Base-by-base conservation (phyloP, 306 rosid genomes). In the Fragaria ananassa region DNA sequence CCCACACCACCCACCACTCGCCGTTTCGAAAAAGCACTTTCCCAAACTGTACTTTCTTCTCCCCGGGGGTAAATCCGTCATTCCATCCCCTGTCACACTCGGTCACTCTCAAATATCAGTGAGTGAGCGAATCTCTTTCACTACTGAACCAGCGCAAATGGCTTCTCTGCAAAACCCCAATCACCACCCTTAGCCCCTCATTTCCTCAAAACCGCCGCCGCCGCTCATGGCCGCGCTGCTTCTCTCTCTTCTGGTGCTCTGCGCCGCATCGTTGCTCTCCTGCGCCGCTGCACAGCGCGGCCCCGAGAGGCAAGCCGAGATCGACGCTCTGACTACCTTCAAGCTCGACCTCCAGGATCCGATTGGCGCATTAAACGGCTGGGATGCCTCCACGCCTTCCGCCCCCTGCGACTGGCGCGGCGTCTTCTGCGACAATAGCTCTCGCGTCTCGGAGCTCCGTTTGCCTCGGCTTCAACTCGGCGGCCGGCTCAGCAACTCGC, bases 321-420 rank as follows among this genome's bases (percentile, higher is more conserved):
- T 93, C 81, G 86, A 83, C 46, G 96, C 91, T 37, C 81, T 93
- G 74, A 87, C 86, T 13, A 85, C 93, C 13, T 91, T 93, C 79
- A 87, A 76, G 81, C 90, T 91, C 71, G 83, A 87, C 74, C 93
- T 93, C 7, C 88, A 86, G 23, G 98, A 93, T 54, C 93, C 98
- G 23, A 80, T 81, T 14, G 88, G 86, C 34, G 91, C 90, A 27
- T 88, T 93, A 65, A 54, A 44, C 79, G 79, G 76, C 46, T 93
- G 98, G 98, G 97, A 88, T 78, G 78, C 90, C 0, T 80, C 90
- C 19, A 75, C 96, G 50, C 89, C 98, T 10, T 70, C 81, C 51
- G 97, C 98, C 14, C 98, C 98, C 0, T 93, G 97, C 54, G 93
- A 93, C 87, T 93, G 98, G 98, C 89, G 91, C 2, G 98, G 98